Evolutionary conservation across 129 eudicot genomes (phyloP).

Genomic region (Apium graveolens): DNA sequence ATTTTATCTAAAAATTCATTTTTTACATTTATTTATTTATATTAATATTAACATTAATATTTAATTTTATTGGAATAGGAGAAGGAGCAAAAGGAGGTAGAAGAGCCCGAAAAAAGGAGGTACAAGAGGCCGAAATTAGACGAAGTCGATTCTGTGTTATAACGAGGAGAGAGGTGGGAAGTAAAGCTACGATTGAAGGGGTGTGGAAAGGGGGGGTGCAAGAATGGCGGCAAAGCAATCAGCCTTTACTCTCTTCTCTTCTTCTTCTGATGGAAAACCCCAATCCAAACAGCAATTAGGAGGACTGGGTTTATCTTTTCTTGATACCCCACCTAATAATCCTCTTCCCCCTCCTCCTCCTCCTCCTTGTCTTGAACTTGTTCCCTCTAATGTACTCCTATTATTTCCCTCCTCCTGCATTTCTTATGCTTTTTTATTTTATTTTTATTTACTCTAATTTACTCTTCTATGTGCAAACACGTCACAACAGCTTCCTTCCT

Average conservation of each 20-base stretch:
- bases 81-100: too few species aligned
- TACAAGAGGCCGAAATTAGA: too few species aligned
- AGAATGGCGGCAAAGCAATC: conserved; percentile 31
- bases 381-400: conserved; percentile 68
- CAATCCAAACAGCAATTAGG: neutral
- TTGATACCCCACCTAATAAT: conserved; percentile 36
- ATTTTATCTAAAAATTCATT: too few species aligned
- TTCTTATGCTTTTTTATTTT: too few species aligned
- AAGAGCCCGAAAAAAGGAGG: too few species aligned
- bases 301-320: conserved; percentile 40
- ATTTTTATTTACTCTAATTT: neutral
- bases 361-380: conserved; percentile 81
- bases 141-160: too few species aligned
- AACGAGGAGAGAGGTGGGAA: too few species aligned
- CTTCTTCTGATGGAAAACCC: conserved; percentile 33
- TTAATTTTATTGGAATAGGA: too few species aligned
- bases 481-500: conserved; percentile 35
- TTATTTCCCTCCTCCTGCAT: too few species aligned
- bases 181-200: too few species aligned
- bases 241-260: conserved; percentile 48
- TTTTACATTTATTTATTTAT: too few species aligned
- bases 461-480: neutral
- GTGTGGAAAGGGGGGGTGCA: neutral
- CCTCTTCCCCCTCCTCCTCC: conserved; percentile 63
- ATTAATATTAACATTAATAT: too few species aligned